Percentiles rank a stretch among this genome's conserved stretches.
These are phyloP conservation scores for Pseudopyrenochaeta lycopersici DNA, from an alignment of 2,329 filamentous ascomycete species.

Conservation along the genomic window DNA sequence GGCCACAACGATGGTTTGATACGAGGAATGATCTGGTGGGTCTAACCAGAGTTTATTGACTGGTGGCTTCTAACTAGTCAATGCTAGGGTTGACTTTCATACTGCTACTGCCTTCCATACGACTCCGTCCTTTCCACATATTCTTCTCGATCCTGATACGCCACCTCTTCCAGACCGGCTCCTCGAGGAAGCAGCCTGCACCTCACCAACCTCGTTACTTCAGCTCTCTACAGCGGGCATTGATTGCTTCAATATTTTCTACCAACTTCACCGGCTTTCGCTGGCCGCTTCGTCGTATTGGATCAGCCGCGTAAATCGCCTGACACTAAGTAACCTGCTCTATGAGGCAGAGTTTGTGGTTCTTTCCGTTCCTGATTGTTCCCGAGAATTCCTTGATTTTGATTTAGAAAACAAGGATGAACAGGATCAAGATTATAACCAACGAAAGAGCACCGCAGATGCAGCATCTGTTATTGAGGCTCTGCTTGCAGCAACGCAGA, in stretches of 20 bases:
- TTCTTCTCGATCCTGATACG: constrained; percentile 23
- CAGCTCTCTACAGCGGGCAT: constrained; percentile 26
- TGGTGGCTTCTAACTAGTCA: neutral
- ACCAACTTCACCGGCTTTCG: constrained; percentile 33
- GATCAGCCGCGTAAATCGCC: constrained; percentile 15
- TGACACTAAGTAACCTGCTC: constrained; percentile 30
- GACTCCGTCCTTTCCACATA: constrained; percentile 25
- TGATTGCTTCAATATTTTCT: constrained; percentile 40
- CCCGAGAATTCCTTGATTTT: constrained; percentile 23
- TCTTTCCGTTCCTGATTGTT: constrained; percentile 28
- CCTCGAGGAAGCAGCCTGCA: constrained; percentile 28
- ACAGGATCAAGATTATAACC: constrained; percentile 1
- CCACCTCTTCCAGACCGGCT: constrained; percentile 27
- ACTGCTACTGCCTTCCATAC: constrained; percentile 28
- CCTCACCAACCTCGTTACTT: constrained; percentile 31
- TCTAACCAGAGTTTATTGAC: neutral
- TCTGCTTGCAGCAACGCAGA: constrained; percentile 25
- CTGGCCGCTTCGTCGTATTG: constrained; percentile 28
- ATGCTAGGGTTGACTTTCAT: constrained; percentile 37
- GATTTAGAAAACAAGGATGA: constrained; percentile 8
- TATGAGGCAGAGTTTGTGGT: constrained; percentile 33
- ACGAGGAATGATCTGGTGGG: constrained; percentile 34
- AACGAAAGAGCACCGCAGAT: constrained; percentile 15
- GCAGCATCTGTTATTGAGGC: constrained; percentile 30
- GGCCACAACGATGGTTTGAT: constrained; percentile 34